Percentiles rank a stretch among this genome's conserved stretches.
These are phyloP conservation scores for Globisporangium apiculatum DNA, from an alignment of 352 stramenopile genomes.

Conservation along the genomic window DNA sequence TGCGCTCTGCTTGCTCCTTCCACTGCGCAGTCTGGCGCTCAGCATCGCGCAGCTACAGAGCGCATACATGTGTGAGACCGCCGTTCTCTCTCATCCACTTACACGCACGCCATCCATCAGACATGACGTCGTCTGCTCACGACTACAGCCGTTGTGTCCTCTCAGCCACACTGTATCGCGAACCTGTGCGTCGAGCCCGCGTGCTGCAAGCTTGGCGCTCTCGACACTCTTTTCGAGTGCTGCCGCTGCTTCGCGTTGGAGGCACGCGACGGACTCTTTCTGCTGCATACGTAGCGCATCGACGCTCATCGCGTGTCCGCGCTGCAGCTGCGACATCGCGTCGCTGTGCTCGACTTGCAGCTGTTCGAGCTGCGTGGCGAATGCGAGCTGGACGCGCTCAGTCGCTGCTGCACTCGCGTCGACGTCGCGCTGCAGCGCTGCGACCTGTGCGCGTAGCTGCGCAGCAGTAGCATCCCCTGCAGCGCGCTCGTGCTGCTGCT, in stretches of 20 bases:
- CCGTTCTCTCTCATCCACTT: too few species aligned
- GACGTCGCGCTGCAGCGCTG: slow-evolving; percentile 32
- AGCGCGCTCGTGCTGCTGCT: slow-evolving; percentile 31
- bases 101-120: neutral
- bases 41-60: slow-evolving; percentile 22
- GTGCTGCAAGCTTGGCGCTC: slow-evolving; percentile 18
- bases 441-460: slow-evolving; percentile 23
- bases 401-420: slow-evolving; percentile 18
- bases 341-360: slow-evolving; percentile 26
- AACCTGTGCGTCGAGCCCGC: slow-evolving; percentile 28
- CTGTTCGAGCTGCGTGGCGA: slow-evolving; percentile 38
- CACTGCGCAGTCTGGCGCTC: slow-evolving; percentile 29
- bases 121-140: neutral
- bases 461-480: slow-evolving; percentile 26
- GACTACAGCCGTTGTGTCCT: too few species aligned
- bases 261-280: slow-evolving; percentile 31
- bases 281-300: slow-evolving; percentile 39
- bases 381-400: slow-evolving; percentile 41
- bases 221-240: slow-evolving; percentile 16
- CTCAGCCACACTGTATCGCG: neutral
- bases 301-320: slow-evolving; percentile 29
- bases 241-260: slow-evolving; percentile 36
- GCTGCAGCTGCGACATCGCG: slow-evolving; percentile 36
- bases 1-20: slow-evolving; percentile 30
- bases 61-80: neutral